These are phyloP conservation scores for Moricandia arvensis DNA, from an alignment of 345 rosid genomes.

Conservation along the genomic window DNA sequence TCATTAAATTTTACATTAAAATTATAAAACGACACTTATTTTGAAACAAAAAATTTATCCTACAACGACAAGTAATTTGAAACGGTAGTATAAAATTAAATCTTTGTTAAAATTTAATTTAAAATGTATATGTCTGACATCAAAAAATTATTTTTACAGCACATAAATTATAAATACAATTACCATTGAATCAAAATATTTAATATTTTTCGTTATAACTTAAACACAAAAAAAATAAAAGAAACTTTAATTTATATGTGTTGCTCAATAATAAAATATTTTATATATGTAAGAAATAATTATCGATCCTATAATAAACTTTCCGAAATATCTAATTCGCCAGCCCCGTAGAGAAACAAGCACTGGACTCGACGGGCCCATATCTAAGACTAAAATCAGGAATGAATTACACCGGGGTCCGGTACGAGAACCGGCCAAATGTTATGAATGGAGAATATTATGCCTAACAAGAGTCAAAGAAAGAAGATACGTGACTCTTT, in stretches of 20 bases:
- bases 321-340: not conserved
- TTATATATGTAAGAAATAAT: too few relatives aligned
- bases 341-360: not conserved
- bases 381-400: not conserved
- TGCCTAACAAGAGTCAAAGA: conserved; percentile 4
- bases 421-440: conserved; percentile 10
- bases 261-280: too few relatives aligned
- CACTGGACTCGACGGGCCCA: conserved; percentile 8
- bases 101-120: too few relatives aligned
- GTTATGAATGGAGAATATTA: conserved; percentile 3
- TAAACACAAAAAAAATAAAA: not conserved
- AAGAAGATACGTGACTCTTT: conserved; percentile 11
- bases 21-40: too few relatives aligned
- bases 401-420: conserved; percentile 9
- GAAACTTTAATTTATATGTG: not conserved
- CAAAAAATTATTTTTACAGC: not conserved
- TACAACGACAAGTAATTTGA: too few relatives aligned
- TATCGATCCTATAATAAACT: too few relatives aligned
- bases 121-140: not conserved
- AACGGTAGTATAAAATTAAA: too few relatives aligned
- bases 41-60: too few relatives aligned
- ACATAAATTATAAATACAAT: not conserved
- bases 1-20: too few relatives aligned
- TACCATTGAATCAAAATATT: not conserved
- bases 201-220: not conserved